Conservation (phyloP, 495 filamentous ascomycete genomes). For the Penicillium fimorum region DNA sequence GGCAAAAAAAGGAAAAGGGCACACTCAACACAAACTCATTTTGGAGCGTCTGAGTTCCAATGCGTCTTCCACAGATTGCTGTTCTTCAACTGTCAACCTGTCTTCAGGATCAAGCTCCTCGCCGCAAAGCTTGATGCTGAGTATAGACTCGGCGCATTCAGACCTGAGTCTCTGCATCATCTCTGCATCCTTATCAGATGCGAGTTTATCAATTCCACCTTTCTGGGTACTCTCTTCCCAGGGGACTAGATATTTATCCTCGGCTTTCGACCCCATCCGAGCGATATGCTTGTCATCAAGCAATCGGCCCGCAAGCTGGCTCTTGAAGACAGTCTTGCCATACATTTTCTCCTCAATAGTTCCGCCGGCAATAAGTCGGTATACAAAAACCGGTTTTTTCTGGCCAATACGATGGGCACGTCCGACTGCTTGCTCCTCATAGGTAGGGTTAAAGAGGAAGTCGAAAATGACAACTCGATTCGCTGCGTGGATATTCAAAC, state of each 20-base stretch:
- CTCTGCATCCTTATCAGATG: not conserved
- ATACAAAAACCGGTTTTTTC: conserved; percentile 78
- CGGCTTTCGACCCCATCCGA: conserved; percentile 50
- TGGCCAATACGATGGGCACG: conserved; percentile 88
- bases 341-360: conserved; percentile 74
- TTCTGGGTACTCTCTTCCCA: conserved; percentile 32
- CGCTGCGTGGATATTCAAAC: conserved; percentile 79
- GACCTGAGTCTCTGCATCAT: not conserved
- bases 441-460: conserved; percentile 72
- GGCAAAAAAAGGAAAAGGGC: too few relatives aligned
- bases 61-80: not conserved
- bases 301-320: conserved; percentile 70
- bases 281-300: conserved; percentile 78
- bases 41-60: not conserved
- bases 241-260: conserved; percentile 54
- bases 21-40: not conserved
- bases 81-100: not conserved
- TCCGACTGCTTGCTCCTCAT: conserved; percentile 87
- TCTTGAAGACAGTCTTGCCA: conserved; percentile 75
- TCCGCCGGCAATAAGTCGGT: conserved; percentile 76
- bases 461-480: conserved; percentile 91
- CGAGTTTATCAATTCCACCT: not conserved
- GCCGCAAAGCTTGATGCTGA: not conserved
- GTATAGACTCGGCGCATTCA: not conserved
- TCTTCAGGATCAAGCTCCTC: not conserved